phyloP scores from a whole-genome alignment of 2,329 filamentous ascomycete genomes.

The Ophiostoma sp. region DNA sequence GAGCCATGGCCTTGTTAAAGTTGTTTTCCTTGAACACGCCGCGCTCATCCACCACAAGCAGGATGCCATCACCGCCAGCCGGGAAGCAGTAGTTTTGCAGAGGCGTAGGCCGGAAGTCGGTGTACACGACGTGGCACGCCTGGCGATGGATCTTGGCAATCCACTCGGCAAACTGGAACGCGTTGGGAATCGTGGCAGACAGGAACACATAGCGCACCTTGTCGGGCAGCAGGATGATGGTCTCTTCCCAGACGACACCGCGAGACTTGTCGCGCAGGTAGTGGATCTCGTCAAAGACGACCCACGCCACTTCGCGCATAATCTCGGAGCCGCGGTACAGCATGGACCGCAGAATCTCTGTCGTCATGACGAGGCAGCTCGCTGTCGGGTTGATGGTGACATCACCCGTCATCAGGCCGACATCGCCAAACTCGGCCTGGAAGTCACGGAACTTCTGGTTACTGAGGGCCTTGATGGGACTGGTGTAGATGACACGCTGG shows the following conservation, averaged over 20 bases:
- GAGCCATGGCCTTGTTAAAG: slow-evolving; percentile 90
- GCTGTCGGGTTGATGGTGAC: slow-evolving; percentile 98
- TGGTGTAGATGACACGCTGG: slow-evolving; percentile 97
- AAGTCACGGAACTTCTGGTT: slow-evolving; percentile 99
- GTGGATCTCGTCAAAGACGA: slow-evolving; percentile 97
- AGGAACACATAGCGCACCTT: slow-evolving; percentile 98
- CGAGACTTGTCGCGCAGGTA: slow-evolving; percentile 93
- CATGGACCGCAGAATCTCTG: slow-evolving; percentile 98
- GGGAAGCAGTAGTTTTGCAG: slow-evolving; percentile 98
- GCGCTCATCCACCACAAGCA: slow-evolving; percentile 93
- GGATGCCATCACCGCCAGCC: slow-evolving; percentile 83
- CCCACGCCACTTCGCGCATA: slow-evolving; percentile 98
- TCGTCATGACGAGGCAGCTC: slow-evolving; percentile 98
- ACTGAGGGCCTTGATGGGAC: slow-evolving; percentile 96
- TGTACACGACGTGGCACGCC: slow-evolving; percentile 98
- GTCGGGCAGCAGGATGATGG: slow-evolving; percentile 93
- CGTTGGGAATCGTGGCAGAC: slow-evolving; percentile 96
- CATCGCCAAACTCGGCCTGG: slow-evolving; percentile 88
- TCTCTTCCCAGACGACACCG: slow-evolving; percentile 99
- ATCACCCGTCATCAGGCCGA: slow-evolving; percentile 97
- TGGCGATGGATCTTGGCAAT: slow-evolving; percentile 97
- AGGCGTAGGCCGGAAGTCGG: slow-evolving; percentile 93
- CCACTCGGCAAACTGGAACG: slow-evolving; percentile 99
- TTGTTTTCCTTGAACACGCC: slow-evolving; percentile 94
- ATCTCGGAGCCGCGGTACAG: slow-evolving; percentile 96